Evolutionary conservation across 2,329 filamentous ascomycete species (phyloP).

Genomic region (Aspergillus nomiae): DNA sequence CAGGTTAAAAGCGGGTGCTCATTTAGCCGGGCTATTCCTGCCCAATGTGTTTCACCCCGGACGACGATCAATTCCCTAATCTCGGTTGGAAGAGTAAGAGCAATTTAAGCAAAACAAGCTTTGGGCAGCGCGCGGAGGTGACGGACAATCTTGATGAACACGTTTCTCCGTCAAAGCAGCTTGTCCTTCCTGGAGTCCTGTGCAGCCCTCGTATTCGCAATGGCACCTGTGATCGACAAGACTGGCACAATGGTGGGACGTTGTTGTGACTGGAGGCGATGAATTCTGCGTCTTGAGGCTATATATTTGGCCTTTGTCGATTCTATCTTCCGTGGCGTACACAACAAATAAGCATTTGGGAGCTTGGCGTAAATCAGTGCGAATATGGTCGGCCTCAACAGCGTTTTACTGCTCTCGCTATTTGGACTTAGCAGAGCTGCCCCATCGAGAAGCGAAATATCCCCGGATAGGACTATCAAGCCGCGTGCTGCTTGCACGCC

Average conservation of each 20-base stretch:
- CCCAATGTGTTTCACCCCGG: background rate
- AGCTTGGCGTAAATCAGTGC: background rate
- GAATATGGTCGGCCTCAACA: background rate
- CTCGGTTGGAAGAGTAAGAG: background rate
- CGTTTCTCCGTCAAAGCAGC: background rate
- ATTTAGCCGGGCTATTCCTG: background rate
- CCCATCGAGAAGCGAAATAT: conserved; percentile 4
- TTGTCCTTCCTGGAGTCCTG: background rate
- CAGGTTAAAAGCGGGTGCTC: background rate
- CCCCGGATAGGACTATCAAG: background rate
- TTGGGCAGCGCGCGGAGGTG: background rate
- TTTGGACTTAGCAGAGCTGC: conserved; percentile 2
- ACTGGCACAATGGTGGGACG: background rate
- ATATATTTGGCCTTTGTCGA: background rate
- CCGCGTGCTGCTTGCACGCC: conserved; percentile 37
- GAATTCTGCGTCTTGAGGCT: background rate
- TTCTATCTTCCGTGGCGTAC: background rate
- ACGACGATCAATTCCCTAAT: background rate
- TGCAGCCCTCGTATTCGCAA: background rate
- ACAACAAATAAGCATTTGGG: background rate
- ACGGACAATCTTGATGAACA: background rate
- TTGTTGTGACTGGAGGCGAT: background rate
- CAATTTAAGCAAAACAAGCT: background rate
- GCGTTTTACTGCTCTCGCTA: background rate
- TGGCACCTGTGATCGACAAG: background rate